phyloP scores from a whole-genome alignment of 148 eudicot genomes.

The Rhododendron simsii region DNA sequence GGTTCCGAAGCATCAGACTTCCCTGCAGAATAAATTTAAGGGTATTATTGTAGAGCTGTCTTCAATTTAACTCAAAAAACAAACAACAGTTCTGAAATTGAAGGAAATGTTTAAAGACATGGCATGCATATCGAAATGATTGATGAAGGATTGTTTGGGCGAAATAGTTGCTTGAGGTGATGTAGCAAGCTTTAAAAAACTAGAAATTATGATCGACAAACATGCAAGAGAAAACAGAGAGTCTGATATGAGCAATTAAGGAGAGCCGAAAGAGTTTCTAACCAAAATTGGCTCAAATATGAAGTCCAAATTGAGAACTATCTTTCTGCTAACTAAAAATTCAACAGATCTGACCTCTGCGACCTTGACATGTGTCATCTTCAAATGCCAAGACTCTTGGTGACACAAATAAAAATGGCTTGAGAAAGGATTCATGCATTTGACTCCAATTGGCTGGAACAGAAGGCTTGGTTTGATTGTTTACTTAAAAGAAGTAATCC shows the following conservation, averaged over 20 bases:
- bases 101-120: neutral
- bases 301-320: neutral
- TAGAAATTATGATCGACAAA: neutral
- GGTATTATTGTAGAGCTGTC: neutral
- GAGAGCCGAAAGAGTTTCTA: neutral
- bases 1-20: constrained; percentile 34
- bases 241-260: neutral
- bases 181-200: neutral
- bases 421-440: neutral
- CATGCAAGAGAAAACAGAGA: neutral
- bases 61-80: neutral
- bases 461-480: neutral
- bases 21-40: constrained; percentile 25
- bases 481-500: neutral
- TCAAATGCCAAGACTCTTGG: neutral
- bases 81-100: neutral
- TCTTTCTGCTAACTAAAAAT: neutral
- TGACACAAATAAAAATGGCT: neutral
- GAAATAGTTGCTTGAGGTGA: neutral
- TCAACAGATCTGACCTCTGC: neutral
- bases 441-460: neutral
- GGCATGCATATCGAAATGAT: neutral
- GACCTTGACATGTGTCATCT: neutral
- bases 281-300: neutral
- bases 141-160: neutral